These are phyloP conservation scores for Microsporum ferrugineum DNA, from an alignment of 2,329 filamentous ascomycete genomes.

Conservation along the genomic window DNA sequence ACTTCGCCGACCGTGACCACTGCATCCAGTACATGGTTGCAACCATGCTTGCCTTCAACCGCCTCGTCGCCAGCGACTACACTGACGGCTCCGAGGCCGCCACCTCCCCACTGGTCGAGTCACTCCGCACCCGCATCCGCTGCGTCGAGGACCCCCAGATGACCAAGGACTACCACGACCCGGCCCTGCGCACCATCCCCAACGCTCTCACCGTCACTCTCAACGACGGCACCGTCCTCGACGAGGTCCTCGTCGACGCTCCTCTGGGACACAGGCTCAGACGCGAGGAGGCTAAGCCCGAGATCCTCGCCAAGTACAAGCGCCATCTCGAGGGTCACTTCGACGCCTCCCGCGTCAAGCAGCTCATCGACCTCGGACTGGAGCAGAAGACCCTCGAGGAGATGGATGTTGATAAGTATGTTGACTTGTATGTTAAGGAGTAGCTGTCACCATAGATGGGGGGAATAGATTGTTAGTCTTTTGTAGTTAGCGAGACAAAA, in stretches of 20 bases:
- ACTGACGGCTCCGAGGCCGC: conserved; percentile 85
- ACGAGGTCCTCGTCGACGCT: conserved; percentile 86
- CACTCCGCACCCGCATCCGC: conserved; percentile 81
- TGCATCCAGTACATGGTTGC: conserved; percentile 99
- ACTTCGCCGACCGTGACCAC: conserved; percentile 98
- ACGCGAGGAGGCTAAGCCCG: conserved; percentile 92
- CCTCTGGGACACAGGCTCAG: conserved; percentile 84
- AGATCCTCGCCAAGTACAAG: conserved; percentile 92
- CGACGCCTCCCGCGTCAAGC: conserved; percentile 61
- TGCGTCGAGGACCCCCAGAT: conserved; percentile 95
- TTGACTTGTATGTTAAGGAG: conserved; percentile 66
- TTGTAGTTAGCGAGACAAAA: neutral
- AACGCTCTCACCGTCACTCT: conserved; percentile 92
- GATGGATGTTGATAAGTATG: conserved; percentile 82
- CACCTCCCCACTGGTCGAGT: conserved; percentile 77
- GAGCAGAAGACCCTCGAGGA: conserved; percentile 64
- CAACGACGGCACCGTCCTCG: conserved; percentile 82
- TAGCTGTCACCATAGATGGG: conserved; percentile 21
- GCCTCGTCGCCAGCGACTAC: conserved; percentile 88
- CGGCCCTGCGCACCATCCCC: conserved; percentile 84
- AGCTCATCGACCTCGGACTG: conserved; percentile 69
- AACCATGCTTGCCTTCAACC: conserved; percentile 90
- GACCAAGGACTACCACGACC: conserved; percentile 92
- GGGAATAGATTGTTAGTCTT: neutral
- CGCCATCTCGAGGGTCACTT: conserved; percentile 81